Percentiles rank a stretch among this genome's conserved stretches.
These are phyloP conservation scores for Alternaria sp. DNA, from an alignment of 2,329 filamentous ascomycete genomes.

Conservation along the genomic window DNA sequence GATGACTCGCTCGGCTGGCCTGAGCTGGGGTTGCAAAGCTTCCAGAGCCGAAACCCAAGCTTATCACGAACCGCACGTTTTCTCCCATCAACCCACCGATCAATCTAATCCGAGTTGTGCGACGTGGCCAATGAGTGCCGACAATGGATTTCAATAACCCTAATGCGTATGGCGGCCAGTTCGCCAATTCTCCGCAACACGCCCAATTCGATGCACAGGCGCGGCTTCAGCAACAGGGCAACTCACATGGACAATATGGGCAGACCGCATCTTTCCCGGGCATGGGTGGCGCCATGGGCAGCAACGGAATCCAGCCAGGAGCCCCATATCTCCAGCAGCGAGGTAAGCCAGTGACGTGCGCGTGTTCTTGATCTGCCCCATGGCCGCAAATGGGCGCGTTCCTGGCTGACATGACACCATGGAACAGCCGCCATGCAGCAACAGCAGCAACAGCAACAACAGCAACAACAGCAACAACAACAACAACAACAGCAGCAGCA, in stretches of 20 bases:
- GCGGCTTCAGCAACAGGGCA: constrained; percentile 46
- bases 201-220: constrained; percentile 45
- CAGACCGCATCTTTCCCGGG: constrained; percentile 41
- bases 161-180: constrained; percentile 47
- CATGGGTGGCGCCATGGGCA: constrained; percentile 23
- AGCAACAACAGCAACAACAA: constrained; percentile 19
- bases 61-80: constrained; percentile 47
- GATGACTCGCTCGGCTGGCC: constrained; percentile 22
- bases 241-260: constrained; percentile 45
- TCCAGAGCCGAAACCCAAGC: constrained; percentile 24
- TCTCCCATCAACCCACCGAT: constrained; percentile 37
- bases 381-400: constrained; percentile 22
- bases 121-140: constrained; percentile 50
- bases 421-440: constrained; percentile 38
- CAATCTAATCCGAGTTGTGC: constrained; percentile 52
- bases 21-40: constrained; percentile 11
- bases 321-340: constrained; percentile 46
- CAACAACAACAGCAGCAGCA: constrained; percentile 35
- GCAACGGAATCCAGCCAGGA: constrained; percentile 44
- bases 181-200: constrained; percentile 46
- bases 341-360: constrained; percentile 46
- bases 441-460: constrained; percentile 33
- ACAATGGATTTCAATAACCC: constrained; percentile 52
- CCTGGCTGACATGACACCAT: constrained; percentile 24
- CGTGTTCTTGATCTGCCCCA: constrained; percentile 22